A percentile compares a stretch with the other conserved stretches of the same genome.
Conservation (phyloP, 306 rosid species). For the Dryas alaskensis region DNA sequence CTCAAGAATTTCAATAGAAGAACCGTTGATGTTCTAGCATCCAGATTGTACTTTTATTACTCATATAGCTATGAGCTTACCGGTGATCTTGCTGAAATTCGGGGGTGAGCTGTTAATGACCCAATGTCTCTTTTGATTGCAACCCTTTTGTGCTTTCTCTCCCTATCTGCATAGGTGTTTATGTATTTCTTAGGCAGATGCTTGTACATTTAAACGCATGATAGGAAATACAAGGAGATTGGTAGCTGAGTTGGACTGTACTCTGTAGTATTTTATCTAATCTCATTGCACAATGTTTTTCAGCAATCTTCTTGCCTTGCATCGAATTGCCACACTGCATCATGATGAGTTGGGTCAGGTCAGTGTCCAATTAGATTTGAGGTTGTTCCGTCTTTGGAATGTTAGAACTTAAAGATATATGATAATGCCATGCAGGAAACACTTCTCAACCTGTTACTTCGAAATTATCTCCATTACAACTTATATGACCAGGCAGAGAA, state of each 20-base stretch:
- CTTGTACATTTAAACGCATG: background rate
- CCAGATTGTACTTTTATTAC: slow-evolving; percentile 57
- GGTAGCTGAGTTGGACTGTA: background rate
- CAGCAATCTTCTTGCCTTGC: slow-evolving; percentile 65
- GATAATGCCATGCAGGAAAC: slow-evolving; percentile 51
- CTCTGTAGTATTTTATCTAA: background rate
- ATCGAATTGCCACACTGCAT: slow-evolving; percentile 57
- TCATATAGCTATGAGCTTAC: slow-evolving; percentile 60
- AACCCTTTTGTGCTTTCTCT: background rate
- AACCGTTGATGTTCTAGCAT: slow-evolving; percentile 55
- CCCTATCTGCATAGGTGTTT: background rate
- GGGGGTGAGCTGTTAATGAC: slow-evolving; percentile 43
- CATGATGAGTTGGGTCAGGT: slow-evolving; percentile 77
- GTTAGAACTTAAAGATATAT: slow-evolving; percentile 14
- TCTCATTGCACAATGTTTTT: background rate
- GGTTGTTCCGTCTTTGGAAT: background rate
- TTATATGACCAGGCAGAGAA: slow-evolving; percentile 65
- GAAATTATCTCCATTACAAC: slow-evolving; percentile 63
- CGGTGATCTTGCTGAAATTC: slow-evolving; percentile 55
- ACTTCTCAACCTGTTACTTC: slow-evolving; percentile 35
- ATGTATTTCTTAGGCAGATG: background rate
- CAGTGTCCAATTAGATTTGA: slow-evolving; percentile 21
- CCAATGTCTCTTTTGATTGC: background rate
- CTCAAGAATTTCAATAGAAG: slow-evolving; percentile 5
- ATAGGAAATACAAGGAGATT: background rate